A percentile compares a stretch with the other conserved stretches of the same genome.
Conservation (phyloP, 1,284 basidiomycete genomes). For the Cutaneotrichosporon daszewskae region DNA sequence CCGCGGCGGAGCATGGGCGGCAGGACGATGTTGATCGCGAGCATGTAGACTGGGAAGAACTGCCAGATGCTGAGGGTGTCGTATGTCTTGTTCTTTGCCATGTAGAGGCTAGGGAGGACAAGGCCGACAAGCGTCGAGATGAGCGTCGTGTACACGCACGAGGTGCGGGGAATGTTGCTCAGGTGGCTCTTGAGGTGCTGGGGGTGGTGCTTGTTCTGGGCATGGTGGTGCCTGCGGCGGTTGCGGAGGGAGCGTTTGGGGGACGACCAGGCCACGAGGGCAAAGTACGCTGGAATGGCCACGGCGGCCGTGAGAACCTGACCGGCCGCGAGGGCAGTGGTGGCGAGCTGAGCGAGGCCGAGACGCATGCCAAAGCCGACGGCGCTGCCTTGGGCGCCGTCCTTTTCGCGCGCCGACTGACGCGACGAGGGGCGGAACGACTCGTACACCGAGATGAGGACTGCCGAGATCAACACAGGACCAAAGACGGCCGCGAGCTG, state of each 20-base stretch:
- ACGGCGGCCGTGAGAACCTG: conserved; percentile 13
- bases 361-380: conserved; percentile 15
- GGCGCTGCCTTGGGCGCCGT: conserved; percentile 4
- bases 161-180: conserved; percentile 11
- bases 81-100: conserved; percentile 3
- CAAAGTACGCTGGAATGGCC: conserved; percentile 9
- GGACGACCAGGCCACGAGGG: conserved; percentile 7
- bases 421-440: conserved; percentile 12
- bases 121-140: conserved; percentile 10
- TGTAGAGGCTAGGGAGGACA: not conserved
- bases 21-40: conserved; percentile 11
- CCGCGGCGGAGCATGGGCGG: conserved; percentile 7
- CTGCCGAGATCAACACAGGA: conserved; percentile 2
- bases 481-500: conserved; percentile 5
- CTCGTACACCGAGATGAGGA: conserved; percentile 12
- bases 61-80: conserved; percentile 9
- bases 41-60: conserved; percentile 12
- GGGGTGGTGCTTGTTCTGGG: conserved; percentile 6
- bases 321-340: not conserved
- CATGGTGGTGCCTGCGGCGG: conserved; percentile 9
- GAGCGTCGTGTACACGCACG: conserved; percentile 10
- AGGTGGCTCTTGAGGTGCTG: conserved; percentile 14
- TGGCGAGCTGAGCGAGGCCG: conserved; percentile 11
- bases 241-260: too few relatives aligned
- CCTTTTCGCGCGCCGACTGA: conserved; percentile 1